Evolutionary conservation across 768 basidiomycete species (phyloP).

Genomic region (Amanita brunnescens): DNA sequence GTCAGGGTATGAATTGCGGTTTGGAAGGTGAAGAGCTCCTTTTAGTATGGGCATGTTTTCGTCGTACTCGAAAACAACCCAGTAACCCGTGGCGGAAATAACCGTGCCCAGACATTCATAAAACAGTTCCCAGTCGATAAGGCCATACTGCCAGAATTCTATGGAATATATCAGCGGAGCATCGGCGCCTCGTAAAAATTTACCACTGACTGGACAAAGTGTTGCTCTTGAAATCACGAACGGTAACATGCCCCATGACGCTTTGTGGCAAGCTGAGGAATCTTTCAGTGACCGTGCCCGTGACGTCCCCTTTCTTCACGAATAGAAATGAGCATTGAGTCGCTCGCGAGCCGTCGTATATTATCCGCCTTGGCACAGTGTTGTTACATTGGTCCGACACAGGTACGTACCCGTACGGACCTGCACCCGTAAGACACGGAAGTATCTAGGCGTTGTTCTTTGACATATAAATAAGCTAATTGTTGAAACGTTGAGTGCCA

Average conservation of each 20-base stretch:
- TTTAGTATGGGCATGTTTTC: background rate
- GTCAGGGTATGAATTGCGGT: background rate
- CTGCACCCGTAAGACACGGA: too few species aligned
- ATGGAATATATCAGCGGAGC: background rate
- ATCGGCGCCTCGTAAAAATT: background rate
- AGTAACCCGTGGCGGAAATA: background rate
- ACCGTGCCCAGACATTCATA: background rate
- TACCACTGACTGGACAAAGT: background rate
- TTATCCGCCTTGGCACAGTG: too few species aligned
- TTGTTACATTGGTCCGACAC: too few species aligned
- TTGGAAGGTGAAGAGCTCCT: background rate
- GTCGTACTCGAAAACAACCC: background rate
- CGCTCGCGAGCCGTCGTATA: too few species aligned
- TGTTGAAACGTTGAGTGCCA: too few species aligned
- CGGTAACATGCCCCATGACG: background rate
- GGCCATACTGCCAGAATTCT: background rate
- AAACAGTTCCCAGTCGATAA: background rate
- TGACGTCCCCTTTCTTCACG: background rate
- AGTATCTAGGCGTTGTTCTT: too few species aligned
- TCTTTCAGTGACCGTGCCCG: too few species aligned
- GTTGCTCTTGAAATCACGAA: background rate
- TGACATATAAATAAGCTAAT: too few species aligned
- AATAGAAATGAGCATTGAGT: background rate
- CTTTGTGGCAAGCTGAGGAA: too few species aligned
- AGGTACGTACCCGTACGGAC: too few species aligned